Percentiles rank a stretch among this genome's conserved stretches.
phyloP scores from a whole-genome alignment of 2,329 filamentous ascomycete genomes.

The Ceratocystis colombiana region DNA sequence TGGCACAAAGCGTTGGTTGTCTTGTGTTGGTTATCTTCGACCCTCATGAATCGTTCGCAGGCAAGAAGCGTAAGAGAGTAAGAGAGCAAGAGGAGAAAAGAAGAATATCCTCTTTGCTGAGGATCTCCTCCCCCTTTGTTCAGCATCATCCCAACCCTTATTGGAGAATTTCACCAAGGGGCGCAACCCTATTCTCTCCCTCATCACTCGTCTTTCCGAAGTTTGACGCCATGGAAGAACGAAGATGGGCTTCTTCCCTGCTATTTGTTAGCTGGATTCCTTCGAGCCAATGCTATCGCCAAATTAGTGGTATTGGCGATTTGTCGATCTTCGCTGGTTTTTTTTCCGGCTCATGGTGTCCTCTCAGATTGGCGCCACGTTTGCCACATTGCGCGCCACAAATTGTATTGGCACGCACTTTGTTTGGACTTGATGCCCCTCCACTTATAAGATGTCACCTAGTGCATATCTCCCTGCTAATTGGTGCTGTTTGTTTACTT shows the following conservation, averaged over 20 bases:
- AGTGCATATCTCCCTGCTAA: neutral
- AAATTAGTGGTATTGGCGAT: too few relatives aligned
- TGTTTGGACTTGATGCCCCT: neutral
- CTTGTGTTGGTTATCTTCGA: neutral
- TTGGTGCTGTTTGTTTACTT: neutral
- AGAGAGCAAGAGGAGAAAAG: neutral
- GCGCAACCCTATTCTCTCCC: neutral
- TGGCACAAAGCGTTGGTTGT: neutral
- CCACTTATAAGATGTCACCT: neutral
- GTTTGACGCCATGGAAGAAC: conserved; percentile 1
- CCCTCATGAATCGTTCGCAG: neutral
- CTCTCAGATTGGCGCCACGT: neutral
- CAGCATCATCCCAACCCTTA: too few relatives aligned
- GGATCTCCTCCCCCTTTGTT: neutral
- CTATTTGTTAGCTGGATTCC: neutral
- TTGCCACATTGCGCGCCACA: neutral
- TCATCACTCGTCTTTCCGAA: neutral
- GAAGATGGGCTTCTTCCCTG: neutral
- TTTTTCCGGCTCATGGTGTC: too few relatives aligned
- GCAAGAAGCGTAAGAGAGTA: too few relatives aligned
- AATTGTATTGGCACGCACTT: neutral
- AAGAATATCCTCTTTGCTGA: neutral
- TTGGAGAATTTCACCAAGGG: too few relatives aligned
- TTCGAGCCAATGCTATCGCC: neutral
- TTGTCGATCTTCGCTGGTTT: too few relatives aligned